phyloP scores from a whole-genome alignment of 2,329 filamentous ascomycete species.

The Colletotrichum filicis region DNA sequence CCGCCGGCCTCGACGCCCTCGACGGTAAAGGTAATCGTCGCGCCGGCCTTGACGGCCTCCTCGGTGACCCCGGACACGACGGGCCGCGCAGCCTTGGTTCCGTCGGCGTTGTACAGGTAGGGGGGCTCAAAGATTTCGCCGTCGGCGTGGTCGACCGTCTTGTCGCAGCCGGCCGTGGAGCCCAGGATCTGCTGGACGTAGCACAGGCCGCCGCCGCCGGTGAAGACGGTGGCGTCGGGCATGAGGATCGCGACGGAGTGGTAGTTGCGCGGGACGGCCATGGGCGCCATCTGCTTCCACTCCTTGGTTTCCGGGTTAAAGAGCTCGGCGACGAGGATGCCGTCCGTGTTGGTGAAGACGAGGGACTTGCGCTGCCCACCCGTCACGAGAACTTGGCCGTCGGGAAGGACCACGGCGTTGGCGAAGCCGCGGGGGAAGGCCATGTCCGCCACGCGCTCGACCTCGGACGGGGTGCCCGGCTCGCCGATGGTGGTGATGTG shows the following conservation, averaged over 20 bases:
- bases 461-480: conserved; percentile 38
- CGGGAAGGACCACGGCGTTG: conserved; percentile 59
- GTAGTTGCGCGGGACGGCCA: conserved; percentile 58
- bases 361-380: conserved; percentile 57
- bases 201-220: conserved; percentile 65
- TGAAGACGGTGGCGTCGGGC: conserved; percentile 61
- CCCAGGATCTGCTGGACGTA: conserved; percentile 37
- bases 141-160: conserved; percentile 61
- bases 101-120: conserved; percentile 62
- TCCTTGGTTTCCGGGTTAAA: conserved; percentile 54
- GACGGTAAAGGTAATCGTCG: conserved; percentile 39
- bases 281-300: conserved; percentile 50
- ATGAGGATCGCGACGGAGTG: conserved; percentile 61
- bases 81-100: conserved; percentile 52
- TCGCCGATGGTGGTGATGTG: conserved; percentile 60
- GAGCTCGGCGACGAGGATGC: conserved; percentile 55
- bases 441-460: conserved; percentile 47
- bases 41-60: conserved; percentile 40
- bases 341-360: conserved; percentile 57
- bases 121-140: conserved; percentile 66
- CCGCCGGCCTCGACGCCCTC: conserved; percentile 46
- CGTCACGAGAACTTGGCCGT: conserved; percentile 57
- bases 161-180: conserved; percentile 47
- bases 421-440: conserved; percentile 52
- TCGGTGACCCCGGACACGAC: conserved; percentile 47